Evolutionary conservation across 345 rosid genomes (phyloP), one percentile per base, ranked within the genome.

Genomic region (Citrus trifoliata): DNA sequence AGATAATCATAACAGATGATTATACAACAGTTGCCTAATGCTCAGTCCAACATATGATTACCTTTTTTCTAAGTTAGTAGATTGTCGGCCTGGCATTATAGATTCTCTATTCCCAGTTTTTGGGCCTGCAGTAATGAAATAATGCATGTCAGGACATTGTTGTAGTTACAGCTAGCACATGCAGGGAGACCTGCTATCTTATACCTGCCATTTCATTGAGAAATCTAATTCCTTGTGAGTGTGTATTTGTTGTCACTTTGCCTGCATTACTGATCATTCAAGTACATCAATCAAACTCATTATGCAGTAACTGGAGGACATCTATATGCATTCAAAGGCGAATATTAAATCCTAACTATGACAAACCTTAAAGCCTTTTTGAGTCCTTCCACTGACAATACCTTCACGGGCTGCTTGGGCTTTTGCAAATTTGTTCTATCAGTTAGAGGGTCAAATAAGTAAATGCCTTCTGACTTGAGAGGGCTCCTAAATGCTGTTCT

Each of bases 151-250:
- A 74, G 28, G 79, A 46, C 28, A 73, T 27, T 32, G 14, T 19
- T 33, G 6, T 21, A 56, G 38, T 63, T 35, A 59, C 51, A 56
- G 10, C 28, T n/a, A 67, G 66, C 61, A 69, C 33, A 3, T 18
- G 22, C 25, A 56, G 53, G 55, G n/a, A 71, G 67, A 21, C 24
- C 60, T 42, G 32, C 53, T 53, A 64, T 80, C 14, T 38, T 67
- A 71, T 75, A 95, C 98, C 92, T 88, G 96, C 86, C 73, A 93
- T 85, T 85, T 93, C 91, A 74, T 85, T 91, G 62, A 95, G 97
- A 86, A 92, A 92, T 78, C 97, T 89, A 81, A 96, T 83, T 67
- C 99, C 99, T 76, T 96, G 99, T 24, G 98, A 94, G 83, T 90
- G 88, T 75, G 86, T 48, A 73, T 88, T 92, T 76, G 98, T 91